Evolutionary conservation across 768 basidiomycete genomes (phyloP).

Genomic region (Coprinopsis strossmayeri): DNA sequence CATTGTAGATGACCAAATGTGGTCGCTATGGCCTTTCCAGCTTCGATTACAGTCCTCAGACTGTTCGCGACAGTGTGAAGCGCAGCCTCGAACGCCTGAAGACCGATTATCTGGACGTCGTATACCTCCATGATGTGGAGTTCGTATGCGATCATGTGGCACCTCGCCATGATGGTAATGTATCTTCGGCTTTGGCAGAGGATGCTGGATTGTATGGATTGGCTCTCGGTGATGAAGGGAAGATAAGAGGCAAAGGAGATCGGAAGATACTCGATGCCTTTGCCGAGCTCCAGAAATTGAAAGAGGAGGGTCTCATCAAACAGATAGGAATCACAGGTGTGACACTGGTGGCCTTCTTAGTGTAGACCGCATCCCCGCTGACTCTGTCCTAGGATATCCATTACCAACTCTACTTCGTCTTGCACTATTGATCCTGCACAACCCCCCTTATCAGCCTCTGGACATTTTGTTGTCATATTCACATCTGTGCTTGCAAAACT

Average conservation of each 20-base stretch:
- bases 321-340: slow-evolving; percentile 77
- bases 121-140: slow-evolving; percentile 84
- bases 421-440: slow-evolving; percentile 65
- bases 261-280: slow-evolving; percentile 63
- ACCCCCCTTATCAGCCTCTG: slow-evolving; percentile 59
- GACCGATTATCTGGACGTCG: slow-evolving; percentile 72
- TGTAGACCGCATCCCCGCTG: background rate
- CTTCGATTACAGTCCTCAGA: slow-evolving; percentile 71
- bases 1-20: slow-evolving; percentile 72
- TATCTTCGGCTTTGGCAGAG: slow-evolving; percentile 43
- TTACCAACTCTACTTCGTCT: slow-evolving; percentile 81
- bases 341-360: slow-evolving; percentile 6
- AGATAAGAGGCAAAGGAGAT: slow-evolving; percentile 63
- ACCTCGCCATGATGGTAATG: slow-evolving; percentile 49
- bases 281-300: slow-evolving; percentile 55
- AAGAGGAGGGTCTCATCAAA: slow-evolving; percentile 66
- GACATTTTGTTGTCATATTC: slow-evolving; percentile 80
- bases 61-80: slow-evolving; percentile 58
- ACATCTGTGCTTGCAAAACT: slow-evolving; percentile 73
- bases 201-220: slow-evolving; percentile 64
- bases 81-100: slow-evolving; percentile 64
- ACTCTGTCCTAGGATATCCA: slow-evolving; percentile 54
- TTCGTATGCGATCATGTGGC: slow-evolving; percentile 53
- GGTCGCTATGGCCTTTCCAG: slow-evolving; percentile 63
- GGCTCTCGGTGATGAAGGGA: slow-evolving; percentile 45